phyloP scores from a whole-genome alignment of 352 stramenopile genomes.

The Phytophthora pisi region DNA sequence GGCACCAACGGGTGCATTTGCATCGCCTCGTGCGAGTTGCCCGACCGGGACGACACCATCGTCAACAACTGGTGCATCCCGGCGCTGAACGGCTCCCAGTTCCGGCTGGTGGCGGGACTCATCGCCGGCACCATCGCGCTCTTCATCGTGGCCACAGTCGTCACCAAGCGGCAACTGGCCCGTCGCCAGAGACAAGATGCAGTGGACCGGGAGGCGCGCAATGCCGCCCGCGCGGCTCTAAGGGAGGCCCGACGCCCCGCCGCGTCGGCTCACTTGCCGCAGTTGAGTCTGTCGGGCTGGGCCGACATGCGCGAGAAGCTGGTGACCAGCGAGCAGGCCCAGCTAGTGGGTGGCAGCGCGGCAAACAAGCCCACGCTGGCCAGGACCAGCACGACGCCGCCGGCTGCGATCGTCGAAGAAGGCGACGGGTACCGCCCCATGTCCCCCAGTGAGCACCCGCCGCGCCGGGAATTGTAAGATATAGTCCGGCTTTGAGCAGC shows the following conservation, averaged over 20 bases:
- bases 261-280: slow-evolving; percentile 27
- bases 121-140: slow-evolving; percentile 30
- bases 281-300: slow-evolving; percentile 58
- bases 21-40: slow-evolving; percentile 40
- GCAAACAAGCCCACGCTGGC: slow-evolving; percentile 22
- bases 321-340: slow-evolving; percentile 36
- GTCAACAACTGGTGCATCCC: slow-evolving; percentile 37
- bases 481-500: slow-evolving; percentile 8
- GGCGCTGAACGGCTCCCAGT: slow-evolving; percentile 29
- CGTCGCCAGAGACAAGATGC: slow-evolving; percentile 24
- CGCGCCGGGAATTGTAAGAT: slow-evolving; percentile 28
- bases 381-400: slow-evolving; percentile 19
- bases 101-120: slow-evolving; percentile 32
- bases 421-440: slow-evolving; percentile 47
- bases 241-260: slow-evolving; percentile 21
- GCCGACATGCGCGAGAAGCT: slow-evolving; percentile 55
- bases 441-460: slow-evolving; percentile 34
- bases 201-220: slow-evolving; percentile 14
- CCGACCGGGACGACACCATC: slow-evolving; percentile 30
- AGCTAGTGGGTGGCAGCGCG: slow-evolving; percentile 9
- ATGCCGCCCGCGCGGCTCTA: slow-evolving; percentile 13
- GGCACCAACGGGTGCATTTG: slow-evolving; percentile 51
- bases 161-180: slow-evolving; percentile 29
- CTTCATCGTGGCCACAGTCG: slow-evolving; percentile 30
- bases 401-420: slow-evolving; percentile 33